These are phyloP conservation scores for Podaxis sp. DNA, from an alignment of 768 basidiomycete genomes.

Conservation along the genomic window DNA sequence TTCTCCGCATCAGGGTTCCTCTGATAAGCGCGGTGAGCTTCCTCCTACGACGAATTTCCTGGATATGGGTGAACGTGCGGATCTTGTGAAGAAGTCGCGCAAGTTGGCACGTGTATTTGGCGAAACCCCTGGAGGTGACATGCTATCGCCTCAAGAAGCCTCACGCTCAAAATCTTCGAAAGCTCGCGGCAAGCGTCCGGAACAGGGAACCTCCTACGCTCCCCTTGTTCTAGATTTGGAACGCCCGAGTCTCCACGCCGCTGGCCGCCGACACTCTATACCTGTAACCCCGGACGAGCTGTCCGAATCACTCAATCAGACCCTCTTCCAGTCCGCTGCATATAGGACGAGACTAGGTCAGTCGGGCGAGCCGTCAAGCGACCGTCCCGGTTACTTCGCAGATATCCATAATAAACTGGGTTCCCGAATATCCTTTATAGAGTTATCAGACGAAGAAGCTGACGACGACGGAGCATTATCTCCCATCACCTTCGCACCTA, in stretches of 20 bases:
- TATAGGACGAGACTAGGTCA: constrained; percentile 17
- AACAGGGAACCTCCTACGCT: constrained; percentile 17
- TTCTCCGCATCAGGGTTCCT: constrained; percentile 14
- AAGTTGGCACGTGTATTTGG: constrained; percentile 86
- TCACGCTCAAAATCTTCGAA: constrained; percentile 11
- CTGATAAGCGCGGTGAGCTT: constrained; percentile 24
- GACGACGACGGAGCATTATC: constrained; percentile 32
- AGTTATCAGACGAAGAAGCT: constrained; percentile 66
- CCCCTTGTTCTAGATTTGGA: constrained; percentile 17
- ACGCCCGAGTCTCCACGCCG: background rate
- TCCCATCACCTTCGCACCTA: constrained; percentile 27
- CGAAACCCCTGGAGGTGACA: constrained; percentile 54
- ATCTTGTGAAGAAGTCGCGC: constrained; percentile 68
- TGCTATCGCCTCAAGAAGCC: constrained; percentile 31
- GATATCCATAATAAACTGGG: constrained; percentile 23
- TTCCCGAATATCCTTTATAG: constrained; percentile 57
- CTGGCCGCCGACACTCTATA: constrained; percentile 50
- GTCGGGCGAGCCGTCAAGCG: constrained; percentile 20
- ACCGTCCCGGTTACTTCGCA: constrained; percentile 13
- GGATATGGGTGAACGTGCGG: constrained; percentile 62
- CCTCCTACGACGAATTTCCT: constrained; percentile 73
- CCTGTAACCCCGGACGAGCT: constrained; percentile 52
- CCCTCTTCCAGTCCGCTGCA: constrained; percentile 20
- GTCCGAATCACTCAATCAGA: constrained; percentile 13
- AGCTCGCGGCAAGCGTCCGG: background rate